Evolutionary conservation across 1,284 basidiomycete genomes (phyloP).

Genomic region (Ceratobasidium sp.): DNA sequence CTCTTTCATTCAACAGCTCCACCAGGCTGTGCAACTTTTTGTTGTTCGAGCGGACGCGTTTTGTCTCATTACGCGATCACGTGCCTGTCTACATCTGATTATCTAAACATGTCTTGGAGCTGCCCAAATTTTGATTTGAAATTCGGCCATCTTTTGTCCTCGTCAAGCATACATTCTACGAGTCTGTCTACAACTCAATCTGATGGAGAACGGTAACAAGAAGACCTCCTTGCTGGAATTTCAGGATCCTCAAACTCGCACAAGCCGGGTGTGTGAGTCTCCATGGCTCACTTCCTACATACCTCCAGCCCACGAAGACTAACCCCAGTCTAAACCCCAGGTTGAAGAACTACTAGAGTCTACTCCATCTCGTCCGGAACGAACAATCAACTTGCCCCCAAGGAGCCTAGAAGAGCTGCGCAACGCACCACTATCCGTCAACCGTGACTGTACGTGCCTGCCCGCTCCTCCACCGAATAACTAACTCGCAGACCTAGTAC

Average conservation of each 20-base stretch:
- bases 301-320: background rate
- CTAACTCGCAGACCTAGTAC: background rate
- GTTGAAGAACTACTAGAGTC: conserved; percentile 16
- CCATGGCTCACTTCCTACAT: background rate
- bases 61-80: conserved; percentile 34
- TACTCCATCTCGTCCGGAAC: background rate
- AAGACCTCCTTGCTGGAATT: conserved; percentile 1
- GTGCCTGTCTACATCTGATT: too few species aligned
- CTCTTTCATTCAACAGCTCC: background rate
- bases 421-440: background rate
- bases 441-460: conserved; percentile 6
- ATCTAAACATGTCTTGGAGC: too few species aligned
- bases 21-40: conserved; percentile 18
- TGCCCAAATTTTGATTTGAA: conserved; percentile 17
- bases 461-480: background rate
- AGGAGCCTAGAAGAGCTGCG: conserved; percentile 27
- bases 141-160: background rate
- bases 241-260: conserved; percentile 29
- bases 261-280: conserved; percentile 40
- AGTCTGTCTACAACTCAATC: background rate
- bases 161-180: background rate
- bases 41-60: conserved; percentile 36
- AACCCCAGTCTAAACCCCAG: background rate
- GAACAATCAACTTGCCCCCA: conserved; percentile 12
- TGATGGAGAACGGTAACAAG: background rate